Conservation (phyloP, 176 grass and related monocot species). For the Olyra latifolia region DNA sequence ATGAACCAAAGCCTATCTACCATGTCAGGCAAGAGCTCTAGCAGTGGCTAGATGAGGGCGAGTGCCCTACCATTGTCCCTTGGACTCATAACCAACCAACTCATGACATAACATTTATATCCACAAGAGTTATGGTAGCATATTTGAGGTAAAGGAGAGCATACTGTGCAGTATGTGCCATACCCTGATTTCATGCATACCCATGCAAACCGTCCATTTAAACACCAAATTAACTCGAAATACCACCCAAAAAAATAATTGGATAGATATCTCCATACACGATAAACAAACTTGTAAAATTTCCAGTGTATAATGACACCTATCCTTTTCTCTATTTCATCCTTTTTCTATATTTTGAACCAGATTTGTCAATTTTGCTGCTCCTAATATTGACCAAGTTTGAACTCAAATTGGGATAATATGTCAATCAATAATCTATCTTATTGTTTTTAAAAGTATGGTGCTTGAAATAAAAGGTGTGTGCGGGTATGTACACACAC, state of each 20-base stretch:
- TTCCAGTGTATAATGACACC: constrained; percentile 2
- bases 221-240: neutral
- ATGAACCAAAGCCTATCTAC: too few relatives aligned
- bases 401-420: neutral
- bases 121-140: neutral
- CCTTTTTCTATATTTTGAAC: neutral
- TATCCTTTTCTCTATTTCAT: neutral
- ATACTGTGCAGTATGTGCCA: neutral
- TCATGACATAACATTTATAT: neutral
- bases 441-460: neutral
- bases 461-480: neutral
- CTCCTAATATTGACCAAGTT: neutral
- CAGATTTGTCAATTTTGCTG: neutral
- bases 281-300: neutral
- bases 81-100: too few relatives aligned
- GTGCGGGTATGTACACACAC: neutral
- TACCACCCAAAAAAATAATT: neutral
- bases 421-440: neutral
- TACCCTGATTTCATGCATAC: neutral
- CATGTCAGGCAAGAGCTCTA: too few relatives aligned
- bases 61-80: too few relatives aligned
- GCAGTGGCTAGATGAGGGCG: too few relatives aligned
- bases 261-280: neutral
- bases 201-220: neutral
- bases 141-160: neutral